Base-by-base conservation (phyloP, 108 stramenopile genomes). In the Poteriospumella lacustris region DNA sequence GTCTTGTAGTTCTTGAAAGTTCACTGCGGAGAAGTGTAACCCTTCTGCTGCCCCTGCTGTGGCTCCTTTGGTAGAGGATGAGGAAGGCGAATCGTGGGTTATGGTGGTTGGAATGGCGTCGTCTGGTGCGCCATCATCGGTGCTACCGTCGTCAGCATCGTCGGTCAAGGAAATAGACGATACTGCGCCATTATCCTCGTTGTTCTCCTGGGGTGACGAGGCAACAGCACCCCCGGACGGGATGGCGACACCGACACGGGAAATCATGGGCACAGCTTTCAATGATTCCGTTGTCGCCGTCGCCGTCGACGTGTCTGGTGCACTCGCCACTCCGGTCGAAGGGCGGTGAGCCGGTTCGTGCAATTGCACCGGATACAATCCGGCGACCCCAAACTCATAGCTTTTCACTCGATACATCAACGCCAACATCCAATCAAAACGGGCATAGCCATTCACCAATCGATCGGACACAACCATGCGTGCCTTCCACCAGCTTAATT, bases 381-480 rank as follows among this genome's bases (percentile, higher is more conserved):
- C 70, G 36, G 70, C 70, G 5, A 73, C 42, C 36, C 40, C 36
- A 3, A 5, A 26, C 9, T 73, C 12, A 3, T 12, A 34, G 3
- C 5, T 5, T 56, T 56, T 85, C 36, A 90, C 78, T n/a, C 93
- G 79, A 81, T 95, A 96, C 44, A 92, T 88, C 3, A 96, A 81
- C 1, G 91, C 92, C 9, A 98, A 79, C 78, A 98, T 89, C 80
- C 90, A 89, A 80, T 98, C 97, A 62, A 88, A 92, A 0, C 87
- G 78, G 9, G 89, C 88, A 84, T 92, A 96, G 68, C 91, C 92
- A 76, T 98, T 98, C 24, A 98, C 90, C n/a, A 96, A 76, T 43
- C 95, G 81, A 1, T 94, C 95, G 26, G 91, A 89, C 31, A 95
- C 95, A 31, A 96, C 85, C 78, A 85, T 82, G 44, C 94, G 84